Conservation (phyloP, 2,329 filamentous ascomycete species). For the Aspergillus latus region DNA sequence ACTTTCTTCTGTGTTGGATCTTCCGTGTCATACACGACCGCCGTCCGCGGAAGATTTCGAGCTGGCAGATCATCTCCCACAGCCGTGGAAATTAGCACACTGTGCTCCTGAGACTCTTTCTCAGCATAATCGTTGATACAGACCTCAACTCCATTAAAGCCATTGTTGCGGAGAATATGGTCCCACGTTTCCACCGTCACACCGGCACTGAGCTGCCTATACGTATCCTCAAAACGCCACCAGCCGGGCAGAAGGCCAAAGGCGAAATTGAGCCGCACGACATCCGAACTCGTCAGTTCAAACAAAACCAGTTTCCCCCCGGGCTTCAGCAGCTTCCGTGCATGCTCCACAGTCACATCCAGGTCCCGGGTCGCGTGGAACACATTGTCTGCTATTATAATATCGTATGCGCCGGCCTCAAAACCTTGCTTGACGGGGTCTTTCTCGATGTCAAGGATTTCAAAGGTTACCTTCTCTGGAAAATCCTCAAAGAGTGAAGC, state of each 20-base stretch:
- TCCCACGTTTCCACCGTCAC: not conserved
- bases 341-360: constrained; percentile 30
- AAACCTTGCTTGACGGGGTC: constrained; percentile 38
- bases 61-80: not conserved
- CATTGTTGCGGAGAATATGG: not conserved
- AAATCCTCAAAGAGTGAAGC: constrained; percentile 26
- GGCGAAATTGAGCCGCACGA: constrained; percentile 7
- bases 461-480: constrained; percentile 30
- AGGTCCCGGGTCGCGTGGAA: constrained; percentile 39
- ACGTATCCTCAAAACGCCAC: constrained; percentile 27
- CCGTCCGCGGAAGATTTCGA: not conserved
- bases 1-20: not conserved
- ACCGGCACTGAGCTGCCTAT: not conserved
- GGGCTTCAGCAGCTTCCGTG: constrained; percentile 40
- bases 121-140: not conserved
- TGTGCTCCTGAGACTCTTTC: not conserved
- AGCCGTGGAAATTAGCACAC: not conserved
- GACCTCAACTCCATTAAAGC: not conserved
- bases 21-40: not conserved
- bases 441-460: constrained; percentile 33
- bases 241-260: constrained; percentile 24
- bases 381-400: constrained; percentile 42
- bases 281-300: not conserved
- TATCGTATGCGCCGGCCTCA: constrained; percentile 30
- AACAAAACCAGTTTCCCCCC: constrained; percentile 44